Base-by-base conservation (phyloP, 1,139 yeast genomes). In the Geotrichum bryndzae region DNA sequence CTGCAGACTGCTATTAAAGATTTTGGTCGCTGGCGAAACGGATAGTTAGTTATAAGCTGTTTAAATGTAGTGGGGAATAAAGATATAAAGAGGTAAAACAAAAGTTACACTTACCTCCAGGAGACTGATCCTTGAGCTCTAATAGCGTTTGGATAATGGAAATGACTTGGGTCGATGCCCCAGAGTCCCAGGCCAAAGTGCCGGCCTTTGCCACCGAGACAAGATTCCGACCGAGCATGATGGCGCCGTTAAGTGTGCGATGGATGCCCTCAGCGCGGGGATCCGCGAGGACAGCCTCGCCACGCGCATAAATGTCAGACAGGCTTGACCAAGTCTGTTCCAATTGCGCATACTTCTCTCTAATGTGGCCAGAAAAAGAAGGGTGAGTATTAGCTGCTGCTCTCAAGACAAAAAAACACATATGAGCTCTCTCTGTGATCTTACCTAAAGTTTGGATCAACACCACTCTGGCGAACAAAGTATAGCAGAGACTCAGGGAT, bases 171-270 rank as follows among this genome's bases (percentile, higher is more conserved):
- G 22, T 45, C 3, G 64, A 64, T 1, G 65, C 61, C 2, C 62
- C 60, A 3, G 61, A 57, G 11, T 59, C 59, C 65, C 66, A 65
- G 1, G 69, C 69, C 7, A 61, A 27, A 7, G 25, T 11, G 0
- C 65, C 68, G 2, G 66, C 66, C n/a, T 63, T 60, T 13, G 63
- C 54, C 13, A 65, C 63, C 33, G 68, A 63, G 3, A 64, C 70
- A 2, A 68, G 62, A 46, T 67, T 68, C 54, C 73, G 55, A 6
- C 66, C 65, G 10, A 70, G 61, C 41, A 70, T 61, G 0, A 66
- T 58, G 11, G 66, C 45, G 8, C 70, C 72, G 55, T 68, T 69
- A 13, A 68, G 58, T 10, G 57, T 51, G 2, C 64, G 58, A 18
- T 54, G 54, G 46, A 62, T 57, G 29, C 54, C 54, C 22, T 18